Conservation (phyloP, 208 protist species). For the Trypanosoma cruzi region DNA sequence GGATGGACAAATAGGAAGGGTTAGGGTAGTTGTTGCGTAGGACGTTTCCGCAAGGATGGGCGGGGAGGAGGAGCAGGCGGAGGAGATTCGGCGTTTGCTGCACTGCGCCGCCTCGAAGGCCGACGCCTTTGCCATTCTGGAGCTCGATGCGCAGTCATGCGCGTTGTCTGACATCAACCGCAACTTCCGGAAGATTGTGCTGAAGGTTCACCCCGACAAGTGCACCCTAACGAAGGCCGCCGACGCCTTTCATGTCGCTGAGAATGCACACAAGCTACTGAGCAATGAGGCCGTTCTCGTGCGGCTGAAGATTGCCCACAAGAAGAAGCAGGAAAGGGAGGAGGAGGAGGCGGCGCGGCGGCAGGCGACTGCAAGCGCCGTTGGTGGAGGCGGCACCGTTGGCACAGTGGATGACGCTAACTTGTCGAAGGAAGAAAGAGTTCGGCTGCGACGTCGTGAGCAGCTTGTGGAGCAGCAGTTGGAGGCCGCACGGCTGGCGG, state of each 20-base stretch:
- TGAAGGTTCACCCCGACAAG: slow-evolving; percentile 92
- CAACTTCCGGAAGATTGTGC: slow-evolving; percentile 71
- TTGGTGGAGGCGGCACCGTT: neutral
- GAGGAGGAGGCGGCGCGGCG: slow-evolving; percentile 38
- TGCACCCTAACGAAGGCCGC: slow-evolving; percentile 70
- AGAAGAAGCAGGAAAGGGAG: slow-evolving; percentile 56
- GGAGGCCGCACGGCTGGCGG: slow-evolving; percentile 69
- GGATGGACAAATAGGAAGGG: too few relatives aligned
- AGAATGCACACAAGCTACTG: slow-evolving; percentile 82
- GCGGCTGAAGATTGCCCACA: slow-evolving; percentile 67
- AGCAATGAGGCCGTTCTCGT: slow-evolving; percentile 70
- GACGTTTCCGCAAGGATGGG: slow-evolving; percentile 15
- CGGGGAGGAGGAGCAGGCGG: slow-evolving; percentile 44
- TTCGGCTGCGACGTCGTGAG: slow-evolving; percentile 48
- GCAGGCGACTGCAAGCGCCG: slow-evolving; percentile 4
- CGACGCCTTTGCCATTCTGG: slow-evolving; percentile 64
- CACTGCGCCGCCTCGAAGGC: slow-evolving; percentile 40
- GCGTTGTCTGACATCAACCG: slow-evolving; percentile 67
- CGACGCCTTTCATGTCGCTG: slow-evolving; percentile 82
- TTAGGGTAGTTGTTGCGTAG: neutral
- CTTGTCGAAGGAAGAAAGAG: slow-evolving; percentile 58
- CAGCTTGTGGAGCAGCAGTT: slow-evolving; percentile 72
- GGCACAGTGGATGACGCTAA: neutral
- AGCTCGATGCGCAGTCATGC: slow-evolving; percentile 63
- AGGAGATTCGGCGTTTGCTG: slow-evolving; percentile 70